Evolutionary conservation across 805 yeast species (phyloP), one percentile per base, ranked within the genome.

Genomic region (Yarrowia sp.): DNA sequence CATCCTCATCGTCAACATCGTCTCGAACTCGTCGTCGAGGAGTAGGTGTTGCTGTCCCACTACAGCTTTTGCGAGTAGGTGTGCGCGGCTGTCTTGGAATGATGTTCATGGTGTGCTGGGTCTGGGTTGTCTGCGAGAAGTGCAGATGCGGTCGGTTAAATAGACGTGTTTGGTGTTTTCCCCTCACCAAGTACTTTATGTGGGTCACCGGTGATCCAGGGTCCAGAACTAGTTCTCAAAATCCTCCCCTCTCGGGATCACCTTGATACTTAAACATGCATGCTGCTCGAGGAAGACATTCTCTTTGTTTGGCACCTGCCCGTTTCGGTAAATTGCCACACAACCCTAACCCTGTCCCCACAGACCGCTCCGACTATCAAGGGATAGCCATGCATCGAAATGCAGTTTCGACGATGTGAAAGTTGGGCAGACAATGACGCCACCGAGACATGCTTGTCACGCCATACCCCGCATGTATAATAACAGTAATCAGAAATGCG

Each of bases 31-130:
- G 52, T 43, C 65, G 45, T 35, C 65, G 65, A 45, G 65, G 19
- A 2, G 64, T 58, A n/a, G 65, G 65, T 16, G 65, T 59, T 14
- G 52, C 65, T 8, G 35, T 14, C 16, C 65, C 65, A 36, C 65
- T 59, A 45, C 65, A 59, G 35, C 52, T 59, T 42, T 59, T 59
- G 26, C 65, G 65, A 43, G 65, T 59, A 3, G 67, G 67, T 4
- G 67, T 63, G 12, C 56, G 67, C 7, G 67, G 67, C 50, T 63
- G 67, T 63, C 67, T 43, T 0, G 67, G 67, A 8, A 63, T 41
- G n/a, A 63, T 48, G 40, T 63, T 63, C 67, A 63, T 63, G 49
- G 14, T 26, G 43, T 42, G 26, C 32, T 26, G 49, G n/a, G 46
- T 10, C 22, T 22, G 22, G 4, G 46, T 56, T 7, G 45, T 5